phyloP scores from a whole-genome alignment of 371 early-diverging fungal genomes.

The Gilbertella persicaria region DNA sequence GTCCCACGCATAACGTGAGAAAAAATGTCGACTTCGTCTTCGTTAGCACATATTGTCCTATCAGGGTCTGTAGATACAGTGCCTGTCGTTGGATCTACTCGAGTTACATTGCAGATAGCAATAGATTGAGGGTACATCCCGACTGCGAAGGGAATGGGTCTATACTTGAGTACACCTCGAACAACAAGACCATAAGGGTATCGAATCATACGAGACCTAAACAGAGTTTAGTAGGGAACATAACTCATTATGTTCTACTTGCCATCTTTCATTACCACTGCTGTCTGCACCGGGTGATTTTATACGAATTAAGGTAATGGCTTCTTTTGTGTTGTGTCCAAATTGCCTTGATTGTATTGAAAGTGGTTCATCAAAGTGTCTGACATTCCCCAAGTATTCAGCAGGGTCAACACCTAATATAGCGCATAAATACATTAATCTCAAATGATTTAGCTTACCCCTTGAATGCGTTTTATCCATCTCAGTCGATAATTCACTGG shows the following conservation, averaged over 20 bases:
- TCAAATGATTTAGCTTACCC: neutral
- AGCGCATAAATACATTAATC: neutral
- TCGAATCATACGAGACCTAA: constrained; percentile 57
- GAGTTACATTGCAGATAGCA: constrained; percentile 44
- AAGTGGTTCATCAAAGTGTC: constrained; percentile 60
- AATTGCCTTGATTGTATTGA: constrained; percentile 42
- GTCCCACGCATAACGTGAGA: constrained; percentile 10
- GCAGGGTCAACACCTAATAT: constrained; percentile 48
- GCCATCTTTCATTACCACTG: constrained; percentile 54
- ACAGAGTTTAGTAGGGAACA: neutral
- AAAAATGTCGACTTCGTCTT: constrained; percentile 6
- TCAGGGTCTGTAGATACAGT: constrained; percentile 34
- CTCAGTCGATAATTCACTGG: constrained; percentile 1
- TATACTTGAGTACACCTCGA: constrained; percentile 65
- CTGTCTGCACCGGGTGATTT: constrained; percentile 63
- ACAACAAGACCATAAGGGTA: constrained; percentile 66
- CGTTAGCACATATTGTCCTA: constrained; percentile 29
- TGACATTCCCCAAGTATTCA: constrained; percentile 60
- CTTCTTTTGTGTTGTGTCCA: constrained; percentile 21
- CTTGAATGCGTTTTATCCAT: neutral
- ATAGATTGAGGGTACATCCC: constrained; percentile 33
- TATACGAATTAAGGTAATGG: constrained; percentile 61
- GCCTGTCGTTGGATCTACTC: constrained; percentile 45
- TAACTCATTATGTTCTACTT: neutral
- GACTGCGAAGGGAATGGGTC: constrained; percentile 31